Evolutionary conservation across 129 eudicot genomes (phyloP), one percentile per base, ranked within the genome.

Genomic region (Escallonia rubra): DNA sequence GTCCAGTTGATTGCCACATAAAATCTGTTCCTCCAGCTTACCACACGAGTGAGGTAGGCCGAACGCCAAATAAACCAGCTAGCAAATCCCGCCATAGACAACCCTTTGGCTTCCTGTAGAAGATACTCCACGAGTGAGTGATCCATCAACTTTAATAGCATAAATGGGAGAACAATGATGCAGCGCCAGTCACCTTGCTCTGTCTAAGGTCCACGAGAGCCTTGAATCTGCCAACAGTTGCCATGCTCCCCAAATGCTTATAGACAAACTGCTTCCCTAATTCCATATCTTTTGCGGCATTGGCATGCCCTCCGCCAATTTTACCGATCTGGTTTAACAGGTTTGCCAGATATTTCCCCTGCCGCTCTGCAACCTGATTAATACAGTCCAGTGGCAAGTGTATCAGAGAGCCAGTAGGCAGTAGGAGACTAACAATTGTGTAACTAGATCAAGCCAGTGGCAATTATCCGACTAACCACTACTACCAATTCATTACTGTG

Each of bases 61-160:
- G 98, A 92, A 34, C 96, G 96, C 98, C 98, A 92, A 52, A 92
- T 80, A 63, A 92, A 78, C 95, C 95, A 92, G 72, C 98, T 88
- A 43, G 61, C 10, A 46, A 92, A 92, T 74, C 98, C 98, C n/a
- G 86, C 90, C 71, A 92, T 45, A 4, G 98, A 88, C 72, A 92
- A 34, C 51, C 98, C 98, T 84, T 88, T 92, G 8, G 79, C 91
- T 57, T 86, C 95, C 98, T 91, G 75, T 42, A 75, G 23, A 61
- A 52, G 23, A 67, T 4, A 15, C 52, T 43, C n/a, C 67, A 45
- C 1, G 50, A 38, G 50, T 51, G 58, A 62, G 38, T 6, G 47
- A 72, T 16, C 39, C 47, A 52, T 41, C 43, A 41, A 23, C 34
- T 55, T 38, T 59, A 41, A 7, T 4, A 67, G 52, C 56, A 16